Percentiles rank a stretch among this genome's conserved stretches.
Conservation (phyloP, 495 filamentous ascomycete species). For the Schizothecium vesticola region DNA sequence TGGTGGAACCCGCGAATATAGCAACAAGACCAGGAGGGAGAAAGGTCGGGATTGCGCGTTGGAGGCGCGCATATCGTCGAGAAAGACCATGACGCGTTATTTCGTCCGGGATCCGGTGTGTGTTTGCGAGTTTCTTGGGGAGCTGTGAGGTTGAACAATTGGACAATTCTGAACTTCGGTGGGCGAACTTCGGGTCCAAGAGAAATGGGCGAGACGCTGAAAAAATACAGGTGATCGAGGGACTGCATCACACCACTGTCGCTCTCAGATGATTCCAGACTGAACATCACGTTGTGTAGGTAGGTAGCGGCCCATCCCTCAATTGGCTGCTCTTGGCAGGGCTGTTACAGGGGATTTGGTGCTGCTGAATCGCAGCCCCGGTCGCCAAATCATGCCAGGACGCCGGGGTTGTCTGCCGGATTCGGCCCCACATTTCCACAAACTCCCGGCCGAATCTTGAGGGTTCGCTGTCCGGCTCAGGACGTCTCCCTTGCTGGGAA, state of each 20-base stretch:
- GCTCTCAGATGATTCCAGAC: neutral
- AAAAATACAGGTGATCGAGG: neutral
- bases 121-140: neutral
- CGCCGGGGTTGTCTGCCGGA: neutral
- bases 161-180: too few species aligned
- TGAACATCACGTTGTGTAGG: neutral
- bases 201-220: neutral
- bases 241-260: neutral
- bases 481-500: too few species aligned
- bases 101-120: neutral
- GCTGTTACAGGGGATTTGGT: neutral
- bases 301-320: neutral
- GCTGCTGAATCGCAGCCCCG: neutral
- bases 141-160: neutral
- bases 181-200: neutral
- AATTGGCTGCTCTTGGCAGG: neutral
- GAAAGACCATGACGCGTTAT: conserved; percentile 30
- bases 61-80: conserved; percentile 32
- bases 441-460: neutral
- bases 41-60: conserved; percentile 32
- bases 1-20: conserved; percentile 61
- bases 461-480: too few species aligned
- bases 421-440: neutral
- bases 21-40: conserved; percentile 44
- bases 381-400: neutral